Base-by-base conservation (phyloP, 2,329 filamentous ascomycete species). In the Beauveria brongniartii region DNA sequence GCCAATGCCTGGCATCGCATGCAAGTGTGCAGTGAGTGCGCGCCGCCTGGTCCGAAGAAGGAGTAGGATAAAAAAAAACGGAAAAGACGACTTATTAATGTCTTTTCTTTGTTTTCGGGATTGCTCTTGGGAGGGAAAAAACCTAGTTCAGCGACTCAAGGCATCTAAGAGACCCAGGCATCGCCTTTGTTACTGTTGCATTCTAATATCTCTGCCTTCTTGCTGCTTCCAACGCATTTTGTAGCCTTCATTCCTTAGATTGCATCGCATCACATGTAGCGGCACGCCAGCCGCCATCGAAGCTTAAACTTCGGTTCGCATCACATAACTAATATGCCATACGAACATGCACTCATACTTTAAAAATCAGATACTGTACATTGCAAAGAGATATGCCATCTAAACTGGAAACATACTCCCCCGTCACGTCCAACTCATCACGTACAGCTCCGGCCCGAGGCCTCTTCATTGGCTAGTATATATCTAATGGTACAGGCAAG, bases 1-100 rank as follows among this genome's bases (percentile, higher is more conserved):
- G 83, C 84, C 2, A 87, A 82, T n/a, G 85, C 84, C 1, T 88
- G 85, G 85, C 84, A 88, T 68, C 79, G 84, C 2, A 75, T 88
- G 3, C 71, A 68, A 52, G 67, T 77, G 3, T 75, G 70, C 37
- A 67, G 71, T 12, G 73, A 75, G 44, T 72, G 72, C 57, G 62
- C 67, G 1, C 63, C 67, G 1, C 63, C 43, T 59, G 24, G 18
- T n/a, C 56, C 57, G 37, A 41, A 55, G 22, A 20, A 26, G 20
- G 22, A 55, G 26, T 20, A 50, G 26, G 22, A 22, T 20, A 7
- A 3, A 20, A 10, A 56, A 20, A 20, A 26, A 8, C 7, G 6
- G 28, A 10, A 56, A 26, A 47, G 12, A 30, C 18, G 12, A 8
- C 6, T 20, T 20, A 20, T 18, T 12, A 0, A 6, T 18, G 6